A percentile compares a stretch with the other conserved stretches of the same genome.
These are phyloP conservation scores for Piromyces finnis DNA, from an alignment of 192 early-diverging fungal genomes.

Conservation along the genomic window DNA sequence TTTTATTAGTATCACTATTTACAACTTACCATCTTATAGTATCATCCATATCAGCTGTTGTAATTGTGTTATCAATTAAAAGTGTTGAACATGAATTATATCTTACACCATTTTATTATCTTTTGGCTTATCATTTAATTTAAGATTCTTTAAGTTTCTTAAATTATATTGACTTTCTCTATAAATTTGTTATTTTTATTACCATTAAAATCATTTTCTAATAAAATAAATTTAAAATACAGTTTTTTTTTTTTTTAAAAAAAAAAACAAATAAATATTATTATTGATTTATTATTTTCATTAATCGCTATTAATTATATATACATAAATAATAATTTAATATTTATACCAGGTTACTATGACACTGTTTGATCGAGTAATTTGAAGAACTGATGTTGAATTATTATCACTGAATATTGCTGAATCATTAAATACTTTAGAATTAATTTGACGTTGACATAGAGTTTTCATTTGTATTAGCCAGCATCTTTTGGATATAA, in stretches of 20 bases:
- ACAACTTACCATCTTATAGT: slow-evolving; percentile 24
- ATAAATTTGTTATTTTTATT: background rate
- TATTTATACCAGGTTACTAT: no score
- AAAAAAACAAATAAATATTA: no score
- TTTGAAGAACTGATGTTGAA: background rate
- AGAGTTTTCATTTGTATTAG: background rate
- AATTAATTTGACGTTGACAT: background rate
- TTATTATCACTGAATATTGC: background rate
- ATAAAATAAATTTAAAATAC: no score
- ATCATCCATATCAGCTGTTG: slow-evolving; percentile 22
- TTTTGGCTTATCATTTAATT: background rate
- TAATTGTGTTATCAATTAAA: slow-evolving; percentile 27
- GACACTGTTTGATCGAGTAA: background rate
- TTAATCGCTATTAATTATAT: no score
- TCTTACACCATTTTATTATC: background rate
- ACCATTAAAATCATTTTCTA: background rate
- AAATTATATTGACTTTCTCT: background rate
- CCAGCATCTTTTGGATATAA: background rate
- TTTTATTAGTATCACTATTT: no score
- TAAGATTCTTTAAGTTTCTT: background rate
- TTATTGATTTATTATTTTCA: no score
- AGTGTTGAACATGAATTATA: slow-evolving; percentile 17
- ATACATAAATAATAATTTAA: no score
- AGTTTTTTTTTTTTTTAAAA: no score
- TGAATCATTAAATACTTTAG: background rate